Conservation (phyloP, 176 grass and related monocot species). For the Triticum urartu region DNA sequence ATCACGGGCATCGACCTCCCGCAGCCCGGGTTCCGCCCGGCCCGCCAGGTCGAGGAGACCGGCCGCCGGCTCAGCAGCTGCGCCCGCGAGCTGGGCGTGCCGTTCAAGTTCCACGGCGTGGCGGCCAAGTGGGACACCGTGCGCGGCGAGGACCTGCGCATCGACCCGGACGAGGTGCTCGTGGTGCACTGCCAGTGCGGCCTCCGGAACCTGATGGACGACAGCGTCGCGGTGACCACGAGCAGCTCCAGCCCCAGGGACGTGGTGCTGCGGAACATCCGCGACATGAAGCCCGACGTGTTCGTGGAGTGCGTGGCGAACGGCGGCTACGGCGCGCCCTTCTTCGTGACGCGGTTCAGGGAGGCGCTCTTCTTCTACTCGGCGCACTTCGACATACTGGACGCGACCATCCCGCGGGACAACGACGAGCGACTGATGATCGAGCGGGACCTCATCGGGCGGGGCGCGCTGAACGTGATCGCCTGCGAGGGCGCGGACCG, state of each 20-base stretch:
- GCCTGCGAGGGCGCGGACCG: constrained; percentile 47
- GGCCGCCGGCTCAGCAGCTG: constrained; percentile 35
- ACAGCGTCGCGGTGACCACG: not conserved
- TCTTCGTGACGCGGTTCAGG: constrained; percentile 47
- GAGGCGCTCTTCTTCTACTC: constrained; percentile 37
- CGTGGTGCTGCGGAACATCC: constrained; percentile 22
- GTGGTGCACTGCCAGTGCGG: not conserved
- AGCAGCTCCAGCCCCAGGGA: constrained; percentile 4
- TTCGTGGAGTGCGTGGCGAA: constrained; percentile 15
- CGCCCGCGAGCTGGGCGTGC: constrained; percentile 23
- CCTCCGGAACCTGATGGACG: constrained; percentile 27
- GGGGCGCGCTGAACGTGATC: constrained; percentile 16
- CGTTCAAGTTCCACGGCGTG: constrained; percentile 31
- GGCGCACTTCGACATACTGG: constrained; percentile 27
- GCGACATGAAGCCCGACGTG: constrained; percentile 18
- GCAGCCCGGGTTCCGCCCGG: constrained; percentile 49
- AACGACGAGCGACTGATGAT: constrained; percentile 15
- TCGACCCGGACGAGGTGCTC: constrained; percentile 30
- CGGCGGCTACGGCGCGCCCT: not conserved
- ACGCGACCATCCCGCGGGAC: constrained; percentile 32
- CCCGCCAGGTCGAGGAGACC: constrained; percentile 34
- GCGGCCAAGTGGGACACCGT: constrained; percentile 10
- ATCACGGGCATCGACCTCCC: constrained; percentile 45
- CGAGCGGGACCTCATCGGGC: constrained; percentile 34
- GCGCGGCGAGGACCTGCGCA: constrained; percentile 12